Percentiles rank a stretch among this genome's conserved stretches.
Conservation (phyloP, 129 eudicot genomes). For the Helianthus annuus region DNA sequence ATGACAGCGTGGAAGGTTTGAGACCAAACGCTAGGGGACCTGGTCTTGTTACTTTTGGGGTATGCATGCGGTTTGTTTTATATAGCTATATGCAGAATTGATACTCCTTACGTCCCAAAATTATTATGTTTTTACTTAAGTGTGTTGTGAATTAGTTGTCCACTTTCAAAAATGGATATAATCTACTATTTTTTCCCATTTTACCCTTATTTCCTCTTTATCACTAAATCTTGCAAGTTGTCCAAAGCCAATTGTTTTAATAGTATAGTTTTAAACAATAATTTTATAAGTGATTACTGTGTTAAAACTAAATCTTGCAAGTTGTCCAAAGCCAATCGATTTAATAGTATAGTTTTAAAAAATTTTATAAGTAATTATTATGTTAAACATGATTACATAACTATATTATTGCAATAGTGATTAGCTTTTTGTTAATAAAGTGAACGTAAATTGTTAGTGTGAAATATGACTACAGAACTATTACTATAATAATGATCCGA, state of each 20-base stretch:
- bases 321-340: background rate
- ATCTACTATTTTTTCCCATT: background rate
- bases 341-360: too few species aligned
- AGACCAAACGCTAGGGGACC: conserved; percentile 99
- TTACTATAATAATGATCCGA: background rate
- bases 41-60: conserved; percentile 98
- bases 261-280: too few species aligned
- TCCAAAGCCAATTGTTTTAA: background rate
- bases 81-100: conserved; percentile 12
- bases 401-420: background rate
- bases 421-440: background rate
- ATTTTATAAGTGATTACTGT: background rate
- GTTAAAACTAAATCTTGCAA: background rate
- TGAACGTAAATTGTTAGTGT: background rate
- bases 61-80: conserved; percentile 32
- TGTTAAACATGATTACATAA: background rate
- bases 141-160: background rate
- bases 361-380: background rate
- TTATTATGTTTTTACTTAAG: background rate
- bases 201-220: background rate
- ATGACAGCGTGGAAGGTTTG: conserved; percentile 94
- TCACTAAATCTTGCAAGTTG: background rate
- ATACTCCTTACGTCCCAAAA: background rate
- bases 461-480: background rate
- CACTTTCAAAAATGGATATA: background rate